These are phyloP conservation scores for Hypoxylon sp. DNA, from an alignment of 2,329 filamentous ascomycete species.

Conservation along the genomic window DNA sequence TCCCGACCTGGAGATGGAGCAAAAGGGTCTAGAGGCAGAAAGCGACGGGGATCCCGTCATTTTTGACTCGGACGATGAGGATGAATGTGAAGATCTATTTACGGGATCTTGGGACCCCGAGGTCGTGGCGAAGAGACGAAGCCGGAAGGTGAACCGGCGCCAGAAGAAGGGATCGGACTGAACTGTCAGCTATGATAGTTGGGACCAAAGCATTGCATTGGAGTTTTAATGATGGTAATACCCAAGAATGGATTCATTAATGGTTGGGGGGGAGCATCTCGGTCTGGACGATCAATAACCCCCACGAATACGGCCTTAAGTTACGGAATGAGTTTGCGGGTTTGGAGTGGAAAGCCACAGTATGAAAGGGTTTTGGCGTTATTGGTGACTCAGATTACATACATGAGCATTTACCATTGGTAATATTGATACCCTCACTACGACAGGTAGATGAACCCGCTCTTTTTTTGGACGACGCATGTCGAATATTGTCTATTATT, in stretches of 20 bases:
- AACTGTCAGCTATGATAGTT: constrained; percentile 8
- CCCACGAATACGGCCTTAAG: constrained; percentile 7
- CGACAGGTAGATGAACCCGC: constrained; percentile 15
- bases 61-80: constrained; percentile 76
- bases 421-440: constrained; percentile 44
- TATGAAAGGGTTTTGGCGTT: constrained; percentile 20
- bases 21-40: constrained; percentile 32
- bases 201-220: constrained; percentile 16
- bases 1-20: constrained; percentile 43
- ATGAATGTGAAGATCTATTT: constrained; percentile 78
- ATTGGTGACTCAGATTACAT: constrained; percentile 15
- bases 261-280: constrained; percentile 17
- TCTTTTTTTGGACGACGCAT: constrained; percentile 13
- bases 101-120: constrained; percentile 72
- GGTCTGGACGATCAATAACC: constrained; percentile 26
- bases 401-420: constrained; percentile 7
- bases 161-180: constrained; percentile 34
- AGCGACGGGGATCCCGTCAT: constrained; percentile 57
- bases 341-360: constrained; percentile 4
- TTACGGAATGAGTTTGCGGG: constrained; percentile 13
- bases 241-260: constrained; percentile 26
- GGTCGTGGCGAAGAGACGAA: constrained; percentile 63
- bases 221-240: constrained; percentile 29
- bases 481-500: constrained; percentile 12
- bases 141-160: constrained; percentile 54